Base-by-base conservation (phyloP, 176 grass and related monocot species). In the Cenchrus purpureus region DNA sequence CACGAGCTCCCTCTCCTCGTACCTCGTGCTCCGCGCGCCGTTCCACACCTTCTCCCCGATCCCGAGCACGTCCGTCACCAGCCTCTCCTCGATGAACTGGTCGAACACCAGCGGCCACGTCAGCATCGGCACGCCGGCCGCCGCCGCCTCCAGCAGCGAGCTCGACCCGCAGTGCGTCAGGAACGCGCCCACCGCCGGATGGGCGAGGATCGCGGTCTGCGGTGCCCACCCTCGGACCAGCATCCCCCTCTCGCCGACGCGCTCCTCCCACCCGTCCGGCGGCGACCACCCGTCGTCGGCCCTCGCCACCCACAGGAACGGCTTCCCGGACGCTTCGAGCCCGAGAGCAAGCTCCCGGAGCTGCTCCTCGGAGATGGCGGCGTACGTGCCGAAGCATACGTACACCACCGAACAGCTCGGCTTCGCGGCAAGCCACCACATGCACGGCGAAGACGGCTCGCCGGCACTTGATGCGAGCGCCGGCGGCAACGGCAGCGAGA, bases 141-240 rank as follows among this genome's bases (percentile, higher is more conserved):
- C 14, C 53, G 37, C 64, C 2, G 84, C 85, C 67, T 92, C 93
- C 20, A 84, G 64, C 71, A n/a, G n/a, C n/a, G n/a, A n/a, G n/a
- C n/a, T n/a, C n/a, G n/a, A 94, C 11, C 92, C 92, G 57, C 92
- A 94, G 76, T 88, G 92, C 8, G 84, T 87, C 67, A 92, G 71
- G 65, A 92, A 94, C 2, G 87, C 87, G 22, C 92, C 81, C 28
- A 87, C 72, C 1, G 87, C 81, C 1, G 51, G 84, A 81, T 94
- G 89, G 2, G 84, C 74, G 12, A 94, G 88, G 73, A 94, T 91
- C 2, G 15, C 17, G 0, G 84, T 67, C 59, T 92, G 83, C 0
- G 86, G 81, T 3, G 40, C 85, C 89, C 89, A 91, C 0, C 53
- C 81, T 25, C 25, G n/a, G 32, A 84, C 29, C 10, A 91, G 16